Evolutionary conservation across 805 yeast species (phyloP), one percentile per base, ranked within the genome.

Genomic region (Wickerhamiella allomyrinae): DNA sequence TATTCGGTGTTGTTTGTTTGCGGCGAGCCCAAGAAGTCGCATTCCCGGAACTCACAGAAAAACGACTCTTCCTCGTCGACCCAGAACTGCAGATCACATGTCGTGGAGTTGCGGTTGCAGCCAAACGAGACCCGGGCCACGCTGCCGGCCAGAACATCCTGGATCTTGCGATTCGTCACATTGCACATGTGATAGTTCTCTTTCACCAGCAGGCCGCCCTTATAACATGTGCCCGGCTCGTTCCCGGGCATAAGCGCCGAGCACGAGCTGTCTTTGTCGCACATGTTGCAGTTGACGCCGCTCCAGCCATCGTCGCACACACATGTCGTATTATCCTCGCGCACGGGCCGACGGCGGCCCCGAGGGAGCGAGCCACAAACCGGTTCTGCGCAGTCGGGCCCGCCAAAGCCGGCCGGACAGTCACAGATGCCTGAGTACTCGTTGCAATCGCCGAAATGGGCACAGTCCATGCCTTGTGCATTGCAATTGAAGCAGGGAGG

Each of bases 41-140:
- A 91, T n/a, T 67, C 62, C 41, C 69, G 61, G 50, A 91, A 70
- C 37, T 79, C 91, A 66, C 98, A 91, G 59, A 74, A 91, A 59
- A 91, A 91, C 46, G 93, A 79, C 59, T 91, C 98, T 36, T 70
- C 65, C 58, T 85, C 75, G 51, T 79, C 95, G 49, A 91, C 84
- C 98, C 98, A 91, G 57, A 91, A 85, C 60, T 91, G 97, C 63
- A 91, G 85, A 57, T 85, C 77, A 62, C 98, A 91, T 9, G 60
- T 60, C 14, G 62, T 70, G 0, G 74, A 64, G 1, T 79, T 70
- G 52, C 68, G 74, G 56, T 83, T 77, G 65, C 98, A 91, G 31
- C 85, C 73, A 61, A 91, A 89, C 0, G 95, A 86, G 3, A 84
- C 95, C 56, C 89, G 94, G 2, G 98, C 97, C 41, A 69, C 71